Base-by-base conservation (phyloP, 768 basidiomycete species). In the Podaxis sp. region DNA sequence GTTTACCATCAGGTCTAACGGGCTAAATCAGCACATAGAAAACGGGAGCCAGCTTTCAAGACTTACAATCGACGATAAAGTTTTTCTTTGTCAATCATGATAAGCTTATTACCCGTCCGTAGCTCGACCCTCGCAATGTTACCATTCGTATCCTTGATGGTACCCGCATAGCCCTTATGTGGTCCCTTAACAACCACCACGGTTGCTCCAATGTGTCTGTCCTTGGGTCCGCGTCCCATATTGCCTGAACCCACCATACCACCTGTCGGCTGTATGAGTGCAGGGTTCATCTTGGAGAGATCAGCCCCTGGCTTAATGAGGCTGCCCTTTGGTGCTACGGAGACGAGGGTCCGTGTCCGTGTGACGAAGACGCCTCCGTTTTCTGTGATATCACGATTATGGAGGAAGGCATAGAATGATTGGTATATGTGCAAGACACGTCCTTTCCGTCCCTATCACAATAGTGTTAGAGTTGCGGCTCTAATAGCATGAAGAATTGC, bases 331-430 rank as follows among this genome's bases (percentile, higher is more conserved):
- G 96, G 95, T 0, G 95, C 93, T 22, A 94, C 77, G 11, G 95
- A 96, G 1, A 84, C 86, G 49, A 98, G 80, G 1, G 88, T 86
- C 46, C 92, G 88, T 13, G 93, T 87, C 40, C 95, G 88, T 0
- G 94, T 92, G 56, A 99, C 94, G 70, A 96, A 99, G 28, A 99
- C 88, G 63, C 97, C 97, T 22, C 93, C 90, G 68, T 99, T 95
- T 74, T 98, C 95, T 19, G 82, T 70, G 57, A 93, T 82, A 56
- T 98, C 95, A 13, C 96, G 89, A 69, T 96, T 96, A 77, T 96
- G 90, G 52, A 99, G 76, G 82, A 98, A 99, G 2, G 93, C 95
- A 68, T 88, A 96, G 75, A 93, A 88, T 0, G 95, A 94, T 71
- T 96, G 95, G 73, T 96, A 91, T 48, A 95, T 94, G 70, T 98